phyloP scores from a whole-genome alignment of 345 rosid genomes.

The Gossypioides kirkii region DNA sequence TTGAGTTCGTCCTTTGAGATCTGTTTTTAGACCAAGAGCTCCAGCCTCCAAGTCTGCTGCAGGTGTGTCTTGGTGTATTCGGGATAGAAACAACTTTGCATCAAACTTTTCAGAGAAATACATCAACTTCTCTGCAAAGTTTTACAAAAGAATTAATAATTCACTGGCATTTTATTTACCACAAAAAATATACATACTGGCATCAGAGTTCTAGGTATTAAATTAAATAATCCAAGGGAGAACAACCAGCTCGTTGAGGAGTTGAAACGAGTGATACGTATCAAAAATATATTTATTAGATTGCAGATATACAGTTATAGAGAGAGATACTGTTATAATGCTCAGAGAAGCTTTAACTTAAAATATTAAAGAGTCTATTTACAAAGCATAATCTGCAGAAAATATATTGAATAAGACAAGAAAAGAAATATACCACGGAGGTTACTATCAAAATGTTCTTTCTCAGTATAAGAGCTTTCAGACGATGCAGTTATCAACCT shows the following conservation, averaged over 20 bases:
- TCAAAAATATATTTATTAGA: not conserved
- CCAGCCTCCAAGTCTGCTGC: constrained; percentile 91
- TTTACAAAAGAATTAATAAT: not conserved
- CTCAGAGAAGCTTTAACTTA: not conserved
- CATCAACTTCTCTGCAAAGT: constrained; percentile 73
- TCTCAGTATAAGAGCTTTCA: constrained; percentile 49
- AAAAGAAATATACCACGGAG: constrained; percentile 56
- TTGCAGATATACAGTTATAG: not conserved
- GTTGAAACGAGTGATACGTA: not conserved
- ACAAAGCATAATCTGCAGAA: constrained; percentile 11
- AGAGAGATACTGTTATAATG: not conserved
- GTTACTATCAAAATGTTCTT: constrained; percentile 39
- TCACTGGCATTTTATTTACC: constrained; percentile 1
- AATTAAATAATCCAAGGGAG: constrained; percentile 13
- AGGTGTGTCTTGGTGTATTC: constrained; percentile 72
- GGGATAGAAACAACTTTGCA: constrained; percentile 88
- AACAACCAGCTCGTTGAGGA: constrained; percentile 5
- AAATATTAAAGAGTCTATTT: not conserved
- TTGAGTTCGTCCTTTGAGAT: constrained; percentile 84
- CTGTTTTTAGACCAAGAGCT: constrained; percentile 90
- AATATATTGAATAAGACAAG: constrained; percentile 1
- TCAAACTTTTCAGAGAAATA: constrained; percentile 87
- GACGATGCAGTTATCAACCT: constrained; percentile 74
- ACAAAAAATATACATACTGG: not conserved
- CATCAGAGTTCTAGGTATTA: not conserved